Percentiles rank a stretch among this genome's conserved stretches.
phyloP scores from a whole-genome alignment of 2,329 filamentous ascomycete species.

The Alternaria panax region DNA sequence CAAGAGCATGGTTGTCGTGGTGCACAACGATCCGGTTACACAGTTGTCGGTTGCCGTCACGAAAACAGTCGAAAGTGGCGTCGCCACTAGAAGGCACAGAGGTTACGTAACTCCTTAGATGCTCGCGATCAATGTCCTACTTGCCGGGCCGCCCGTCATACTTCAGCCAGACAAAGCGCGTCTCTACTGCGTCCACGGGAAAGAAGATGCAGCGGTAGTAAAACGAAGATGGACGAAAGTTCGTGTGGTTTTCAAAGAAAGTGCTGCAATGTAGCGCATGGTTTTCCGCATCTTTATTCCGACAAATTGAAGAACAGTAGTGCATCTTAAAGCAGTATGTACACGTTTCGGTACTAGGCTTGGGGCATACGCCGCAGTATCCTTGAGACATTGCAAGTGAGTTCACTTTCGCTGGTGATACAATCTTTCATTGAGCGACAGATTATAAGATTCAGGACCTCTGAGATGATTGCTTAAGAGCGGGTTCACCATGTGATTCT shows the following conservation, averaged over 20 bases:
- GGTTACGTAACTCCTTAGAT: neutral
- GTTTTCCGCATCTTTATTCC: neutral
- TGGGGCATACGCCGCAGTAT: neutral
- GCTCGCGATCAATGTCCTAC: neutral
- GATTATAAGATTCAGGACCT: neutral
- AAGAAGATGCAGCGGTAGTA: neutral
- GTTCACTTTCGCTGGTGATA: neutral
- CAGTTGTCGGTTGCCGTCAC: neutral
- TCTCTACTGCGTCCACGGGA: neutral
- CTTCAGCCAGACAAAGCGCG: neutral
- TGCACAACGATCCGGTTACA: neutral
- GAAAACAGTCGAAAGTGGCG: neutral
- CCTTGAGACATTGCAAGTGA: neutral
- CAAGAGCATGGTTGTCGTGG: neutral
- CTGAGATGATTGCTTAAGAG: neutral
- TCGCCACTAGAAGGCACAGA: neutral
- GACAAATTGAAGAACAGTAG: neutral
- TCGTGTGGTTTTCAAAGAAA: neutral
- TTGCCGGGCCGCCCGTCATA: neutral
- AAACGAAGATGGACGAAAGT: neutral
- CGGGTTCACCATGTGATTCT: neutral
- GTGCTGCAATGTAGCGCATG: neutral
- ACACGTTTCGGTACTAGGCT: neutral
- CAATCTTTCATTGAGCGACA: no score
- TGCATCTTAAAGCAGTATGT: neutral